Conservation (phyloP, 352 stramenopile species). For the Pythium rhizo-oryzae region DNA sequence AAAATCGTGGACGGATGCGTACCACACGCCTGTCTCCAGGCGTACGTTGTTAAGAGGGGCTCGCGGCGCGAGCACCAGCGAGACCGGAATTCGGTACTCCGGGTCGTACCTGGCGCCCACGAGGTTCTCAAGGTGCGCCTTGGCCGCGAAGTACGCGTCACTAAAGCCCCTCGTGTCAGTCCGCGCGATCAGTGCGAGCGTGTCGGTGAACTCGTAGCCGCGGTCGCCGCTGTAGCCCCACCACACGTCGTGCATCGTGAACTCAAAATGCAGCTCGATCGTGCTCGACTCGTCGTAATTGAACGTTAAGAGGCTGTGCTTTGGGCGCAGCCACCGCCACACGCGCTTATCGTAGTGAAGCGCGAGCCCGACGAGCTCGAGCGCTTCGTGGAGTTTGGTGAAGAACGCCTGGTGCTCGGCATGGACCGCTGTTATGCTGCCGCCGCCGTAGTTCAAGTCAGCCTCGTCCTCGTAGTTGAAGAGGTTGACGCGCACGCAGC, state of each 20-base stretch:
- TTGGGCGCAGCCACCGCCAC: background rate
- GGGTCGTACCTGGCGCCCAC: background rate
- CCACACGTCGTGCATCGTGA: background rate
- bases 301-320: background rate
- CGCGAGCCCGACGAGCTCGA: constrained; percentile 1
- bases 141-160: background rate
- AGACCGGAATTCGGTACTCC: background rate
- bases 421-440: background rate
- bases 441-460: background rate
- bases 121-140: background rate
- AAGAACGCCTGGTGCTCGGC: background rate
- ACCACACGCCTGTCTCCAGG: background rate
- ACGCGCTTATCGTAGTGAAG: background rate
- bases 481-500: background rate
- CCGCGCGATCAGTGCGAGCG: background rate
- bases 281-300: background rate
- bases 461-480: background rate
- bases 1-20: background rate
- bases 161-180: background rate
- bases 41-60: background rate
- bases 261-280: background rate
- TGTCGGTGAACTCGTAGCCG: background rate
- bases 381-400: background rate
- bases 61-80: background rate
- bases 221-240: background rate